phyloP scores from a whole-genome alignment of 306 rosid species.

The Fragaria ananassa region DNA sequence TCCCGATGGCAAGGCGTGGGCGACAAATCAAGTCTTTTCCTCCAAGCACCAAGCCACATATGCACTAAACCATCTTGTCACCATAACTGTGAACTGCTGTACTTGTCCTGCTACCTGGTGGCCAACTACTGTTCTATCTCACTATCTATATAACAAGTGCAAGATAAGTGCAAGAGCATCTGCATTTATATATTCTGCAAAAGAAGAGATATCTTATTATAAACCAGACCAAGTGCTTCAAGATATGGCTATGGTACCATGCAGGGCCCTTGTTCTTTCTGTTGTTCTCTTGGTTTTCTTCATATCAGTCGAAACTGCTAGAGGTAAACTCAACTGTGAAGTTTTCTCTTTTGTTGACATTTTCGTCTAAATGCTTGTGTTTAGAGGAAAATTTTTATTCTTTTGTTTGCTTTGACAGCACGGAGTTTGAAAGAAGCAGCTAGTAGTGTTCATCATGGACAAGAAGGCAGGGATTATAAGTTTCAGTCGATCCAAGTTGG shows the following conservation, averaged over 20 bases:
- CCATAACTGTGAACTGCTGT: background rate
- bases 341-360: background rate
- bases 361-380: background rate
- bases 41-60: background rate
- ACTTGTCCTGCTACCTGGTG: background rate
- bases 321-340: background rate
- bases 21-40: background rate
- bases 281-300: background rate
- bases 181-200: background rate
- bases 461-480: background rate
- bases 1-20: background rate
- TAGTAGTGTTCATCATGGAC: background rate
- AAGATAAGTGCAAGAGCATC: background rate
- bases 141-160: background rate
- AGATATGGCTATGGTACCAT: background rate
- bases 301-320: background rate
- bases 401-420: background rate
- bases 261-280: background rate
- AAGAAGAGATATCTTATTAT: background rate
- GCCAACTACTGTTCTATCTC: background rate
- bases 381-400: background rate
- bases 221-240: background rate
- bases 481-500: background rate
- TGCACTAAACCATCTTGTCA: constrained; percentile 1
- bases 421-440: background rate